Percentiles rank a stretch among this genome's conserved stretches.
Evolutionary conservation across 2,329 filamentous ascomycete species (phyloP).

Genomic region (Aspergillus novoparasiticus): DNA sequence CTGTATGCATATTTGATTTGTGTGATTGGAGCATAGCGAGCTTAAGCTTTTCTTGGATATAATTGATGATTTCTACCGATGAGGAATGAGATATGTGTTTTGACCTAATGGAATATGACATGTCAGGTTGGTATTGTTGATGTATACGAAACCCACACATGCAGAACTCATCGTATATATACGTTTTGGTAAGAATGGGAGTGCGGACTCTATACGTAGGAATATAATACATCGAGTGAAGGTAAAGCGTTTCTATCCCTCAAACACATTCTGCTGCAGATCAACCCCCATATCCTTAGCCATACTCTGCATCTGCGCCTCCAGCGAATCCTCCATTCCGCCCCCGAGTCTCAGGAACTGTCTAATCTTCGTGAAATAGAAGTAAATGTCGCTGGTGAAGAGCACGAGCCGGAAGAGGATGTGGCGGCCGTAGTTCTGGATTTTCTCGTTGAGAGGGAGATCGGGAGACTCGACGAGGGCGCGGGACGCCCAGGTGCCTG

Average conservation of each 20-base stretch:
- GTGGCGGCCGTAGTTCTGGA: conserved; percentile 73
- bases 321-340: conserved; percentile 94
- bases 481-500: conserved; percentile 83
- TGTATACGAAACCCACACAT: background rate
- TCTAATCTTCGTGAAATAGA: conserved; percentile 76
- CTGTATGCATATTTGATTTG: background rate
- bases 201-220: background rate
- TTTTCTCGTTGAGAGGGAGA: conserved; percentile 63
- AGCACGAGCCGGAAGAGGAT: conserved; percentile 80
- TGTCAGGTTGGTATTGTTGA: background rate
- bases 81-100: background rate
- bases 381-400: conserved; percentile 74
- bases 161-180: background rate
- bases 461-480: conserved; percentile 77
- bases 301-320: conserved; percentile 81
- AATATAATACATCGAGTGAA: conserved; percentile 6
- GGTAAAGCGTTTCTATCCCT: conserved; percentile 59
- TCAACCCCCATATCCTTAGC: conserved; percentile 92
- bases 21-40: background rate
- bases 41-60: background rate
- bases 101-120: background rate
- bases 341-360: conserved; percentile 76
- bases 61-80: background rate
- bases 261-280: conserved; percentile 84
- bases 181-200: background rate